phyloP scores from a whole-genome alignment of 169 alveolate species.

The Plasmodium falciparum region DNA sequence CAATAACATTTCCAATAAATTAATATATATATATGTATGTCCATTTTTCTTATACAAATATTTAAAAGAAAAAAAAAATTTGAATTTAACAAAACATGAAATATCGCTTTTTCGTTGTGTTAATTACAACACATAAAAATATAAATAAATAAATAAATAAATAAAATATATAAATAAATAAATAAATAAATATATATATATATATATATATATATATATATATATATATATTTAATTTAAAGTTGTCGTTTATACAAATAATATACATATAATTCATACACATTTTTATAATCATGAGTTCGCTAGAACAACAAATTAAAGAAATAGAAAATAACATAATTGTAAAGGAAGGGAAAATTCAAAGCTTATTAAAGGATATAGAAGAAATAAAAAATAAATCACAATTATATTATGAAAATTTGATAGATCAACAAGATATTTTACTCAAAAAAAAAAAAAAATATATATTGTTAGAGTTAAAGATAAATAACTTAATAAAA shows the following conservation, averaged over 20 bases:
- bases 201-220: conserved; percentile 3
- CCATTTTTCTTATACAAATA: no score
- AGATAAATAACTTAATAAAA: conserved; percentile 43
- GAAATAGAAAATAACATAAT: conserved; percentile 45
- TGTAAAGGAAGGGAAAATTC: conserved; percentile 43
- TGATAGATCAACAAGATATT: conserved; percentile 65
- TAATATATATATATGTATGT: no score
- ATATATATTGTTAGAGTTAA: conserved; percentile 46
- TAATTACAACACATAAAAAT: no score
- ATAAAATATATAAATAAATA: no score
- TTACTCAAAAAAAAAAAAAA: conserved; percentile 32
- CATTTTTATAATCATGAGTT: conserved; percentile 29
- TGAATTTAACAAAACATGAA: no score
- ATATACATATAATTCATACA: not conserved
- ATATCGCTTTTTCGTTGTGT: no score
- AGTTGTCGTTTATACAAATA: not conserved
- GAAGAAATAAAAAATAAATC: conserved; percentile 36
- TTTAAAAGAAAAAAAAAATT: no score
- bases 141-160: no score
- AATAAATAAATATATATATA: no score
- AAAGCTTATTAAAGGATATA: conserved; percentile 38
- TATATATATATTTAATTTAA: not conserved
- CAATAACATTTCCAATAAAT: no score
- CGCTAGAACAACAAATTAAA: conserved; percentile 62
- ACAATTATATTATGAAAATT: conserved; percentile 35